Evolutionary conservation across 805 yeast species (phyloP), one percentile per base, ranked within the genome.

Genomic region (Lipomyces chichibuensis): DNA sequence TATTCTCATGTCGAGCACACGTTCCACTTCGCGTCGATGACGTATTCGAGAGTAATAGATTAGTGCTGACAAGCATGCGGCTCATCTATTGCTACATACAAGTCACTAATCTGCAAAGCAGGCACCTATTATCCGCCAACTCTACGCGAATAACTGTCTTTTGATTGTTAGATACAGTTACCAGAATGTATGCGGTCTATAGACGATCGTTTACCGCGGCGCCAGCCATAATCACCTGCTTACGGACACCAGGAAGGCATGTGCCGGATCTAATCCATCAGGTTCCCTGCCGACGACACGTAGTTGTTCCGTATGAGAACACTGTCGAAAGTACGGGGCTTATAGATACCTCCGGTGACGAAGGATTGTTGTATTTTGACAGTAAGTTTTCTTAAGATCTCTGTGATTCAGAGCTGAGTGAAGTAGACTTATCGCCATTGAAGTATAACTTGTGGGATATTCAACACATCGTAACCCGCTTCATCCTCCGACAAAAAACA

Each of bases 301-400:
- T 33, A 9, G 59, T 13, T 14, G 11, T 43, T 43, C 54, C 67
- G 23, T 66, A 58, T 51, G 65, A 35, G 13, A 46, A 59, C 32
- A 23, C 57, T 17, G 65, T 61, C 27, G 63, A 63, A 51, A 43
- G 27, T 20, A 58, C 66, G 5, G 75, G 75, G 9, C 51, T 65
- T 5, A 68, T 73, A 53, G 62, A 66, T 17, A 56, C 53, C 27
- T 57, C 55, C 1, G 39, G 39, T 1, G 63, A 66, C 46, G 73
- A 73, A 62, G 70, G 74, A 4, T 67, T 73, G 32, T 52, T 73
- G 13, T 73, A 73, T 53, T 61, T 73, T 46, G 73, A 71, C 59
- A 71, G 71, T 63, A 56, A 39, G 65, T 65, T 29, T 29, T 52
- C 17, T 17, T 14, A 23, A 13, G n/a, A 2, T 25, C 17, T 25